A percentile compares a stretch with the other conserved stretches of the same genome.
Conservation (phyloP, 2,329 filamentous ascomycete species). For the Pseudogymnoascus pannorum region DNA sequence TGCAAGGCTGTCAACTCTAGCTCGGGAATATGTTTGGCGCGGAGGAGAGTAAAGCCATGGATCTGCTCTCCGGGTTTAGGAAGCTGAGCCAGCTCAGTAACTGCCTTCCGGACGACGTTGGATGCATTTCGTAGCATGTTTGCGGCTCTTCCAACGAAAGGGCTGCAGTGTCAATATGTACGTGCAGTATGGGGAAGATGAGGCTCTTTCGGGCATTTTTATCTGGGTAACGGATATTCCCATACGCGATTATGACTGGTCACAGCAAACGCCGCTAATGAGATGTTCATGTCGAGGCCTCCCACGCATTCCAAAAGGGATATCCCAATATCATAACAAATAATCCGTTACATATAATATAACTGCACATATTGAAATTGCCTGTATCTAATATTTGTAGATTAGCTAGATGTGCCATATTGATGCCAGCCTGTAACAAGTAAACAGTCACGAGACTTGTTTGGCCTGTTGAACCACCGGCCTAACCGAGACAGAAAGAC, state of each 20-base stretch:
- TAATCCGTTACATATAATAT: background rate
- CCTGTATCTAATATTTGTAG: slow-evolving; percentile 1
- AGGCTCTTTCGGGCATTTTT: slow-evolving; percentile 10
- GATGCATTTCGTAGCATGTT: slow-evolving; percentile 45
- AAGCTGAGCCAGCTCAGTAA: slow-evolving; percentile 68
- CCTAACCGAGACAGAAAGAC: slow-evolving; percentile 10
- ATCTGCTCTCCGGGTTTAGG: slow-evolving; percentile 77
- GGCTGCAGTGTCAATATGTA: background rate
- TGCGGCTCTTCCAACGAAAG: slow-evolving; percentile 8
- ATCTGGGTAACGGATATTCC: background rate
- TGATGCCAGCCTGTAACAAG: slow-evolving; percentile 3
- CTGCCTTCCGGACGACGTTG: slow-evolving; percentile 50
- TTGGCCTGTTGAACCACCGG: slow-evolving; percentile 5
- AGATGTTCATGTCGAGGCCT: slow-evolving; percentile 10
- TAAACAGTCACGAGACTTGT: slow-evolving; percentile 9
- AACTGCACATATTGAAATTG: background rate
- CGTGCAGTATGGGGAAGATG: slow-evolving; percentile 1
- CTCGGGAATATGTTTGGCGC: slow-evolving; percentile 88
- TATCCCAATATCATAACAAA: slow-evolving; percentile 7
- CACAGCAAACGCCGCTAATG: slow-evolving; percentile 8
- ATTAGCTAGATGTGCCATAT: slow-evolving; percentile 3
- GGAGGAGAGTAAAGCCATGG: slow-evolving; percentile 85
- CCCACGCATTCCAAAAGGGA: slow-evolving; percentile 2
- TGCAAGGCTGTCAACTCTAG: slow-evolving; percentile 86
- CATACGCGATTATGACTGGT: background rate